Conservation (phyloP, 1,284 basidiomycete species). For the Fomitopsis pinicola region DNA sequence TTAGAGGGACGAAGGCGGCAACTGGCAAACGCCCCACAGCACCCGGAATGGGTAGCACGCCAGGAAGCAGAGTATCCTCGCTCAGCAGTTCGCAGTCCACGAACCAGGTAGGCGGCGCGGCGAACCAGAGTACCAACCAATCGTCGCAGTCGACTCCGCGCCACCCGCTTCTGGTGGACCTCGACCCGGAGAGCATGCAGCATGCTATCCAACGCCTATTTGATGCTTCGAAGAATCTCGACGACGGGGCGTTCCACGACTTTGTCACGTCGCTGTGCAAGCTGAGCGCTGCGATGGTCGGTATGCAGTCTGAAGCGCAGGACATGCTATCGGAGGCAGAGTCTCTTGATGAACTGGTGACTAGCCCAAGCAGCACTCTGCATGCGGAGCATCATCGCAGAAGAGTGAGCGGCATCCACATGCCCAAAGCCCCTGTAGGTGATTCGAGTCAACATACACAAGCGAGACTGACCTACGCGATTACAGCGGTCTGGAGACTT, state of each 20-base stretch:
- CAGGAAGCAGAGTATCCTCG: slow-evolving; percentile 35
- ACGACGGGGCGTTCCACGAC: slow-evolving; percentile 77
- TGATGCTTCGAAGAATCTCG: slow-evolving; percentile 78
- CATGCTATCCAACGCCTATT: slow-evolving; percentile 76
- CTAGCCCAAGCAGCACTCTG: slow-evolving; percentile 35
- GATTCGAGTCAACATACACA: background rate
- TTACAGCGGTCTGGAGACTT: slow-evolving; percentile 75
- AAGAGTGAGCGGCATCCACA: slow-evolving; percentile 80
- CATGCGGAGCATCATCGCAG: slow-evolving; percentile 52
- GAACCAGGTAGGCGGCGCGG: slow-evolving; percentile 6
- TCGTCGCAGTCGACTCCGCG: slow-evolving; percentile 21
- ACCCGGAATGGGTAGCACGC: slow-evolving; percentile 24
- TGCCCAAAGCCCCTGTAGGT: slow-evolving; percentile 69
- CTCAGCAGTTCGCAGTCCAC: slow-evolving; percentile 23
- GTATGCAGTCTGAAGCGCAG: slow-evolving; percentile 59
- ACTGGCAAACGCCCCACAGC: slow-evolving; percentile 35
- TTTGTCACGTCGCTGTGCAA: slow-evolving; percentile 84
- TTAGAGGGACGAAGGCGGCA: slow-evolving; percentile 38
- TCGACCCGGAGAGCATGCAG: slow-evolving; percentile 74
- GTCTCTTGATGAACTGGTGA: slow-evolving; percentile 37
- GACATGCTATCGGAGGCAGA: slow-evolving; percentile 32
- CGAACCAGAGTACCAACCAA: slow-evolving; percentile 4
- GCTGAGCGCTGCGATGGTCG: slow-evolving; percentile 86
- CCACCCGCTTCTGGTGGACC: slow-evolving; percentile 66
- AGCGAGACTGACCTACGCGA: background rate